Percentiles rank a stretch among this genome's conserved stretches.
Evolutionary conservation across 495 filamentous ascomycete species (phyloP).

Genomic region (Aspergillus sclerotiicarbonarius): DNA sequence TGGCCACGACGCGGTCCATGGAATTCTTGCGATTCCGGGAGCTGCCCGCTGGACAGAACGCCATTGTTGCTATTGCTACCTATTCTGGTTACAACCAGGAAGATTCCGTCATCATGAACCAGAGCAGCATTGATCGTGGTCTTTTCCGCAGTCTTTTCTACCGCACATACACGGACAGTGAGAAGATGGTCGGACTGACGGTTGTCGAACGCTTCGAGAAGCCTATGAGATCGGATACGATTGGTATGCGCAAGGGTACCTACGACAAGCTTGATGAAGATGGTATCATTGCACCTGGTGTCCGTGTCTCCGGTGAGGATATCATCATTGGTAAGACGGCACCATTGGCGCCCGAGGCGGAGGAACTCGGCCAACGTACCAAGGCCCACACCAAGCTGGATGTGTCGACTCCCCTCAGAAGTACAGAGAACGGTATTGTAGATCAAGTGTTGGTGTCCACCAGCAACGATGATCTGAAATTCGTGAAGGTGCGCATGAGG

Average conservation of each 20-base stretch:
- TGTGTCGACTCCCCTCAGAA: slow-evolving; percentile 88
- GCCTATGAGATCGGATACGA: slow-evolving; percentile 79
- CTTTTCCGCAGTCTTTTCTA: slow-evolving; percentile 98
- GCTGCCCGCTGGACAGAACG: slow-evolving; percentile 94
- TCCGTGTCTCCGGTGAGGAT: slow-evolving; percentile 93
- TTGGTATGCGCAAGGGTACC: slow-evolving; percentile 89
- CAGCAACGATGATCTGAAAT: slow-evolving; percentile 77
- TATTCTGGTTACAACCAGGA: slow-evolving; percentile 99
- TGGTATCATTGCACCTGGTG: slow-evolving; percentile 87
- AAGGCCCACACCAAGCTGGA: slow-evolving; percentile 89
- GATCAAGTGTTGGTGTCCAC: slow-evolving; percentile 92
- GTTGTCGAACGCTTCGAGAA: slow-evolving; percentile 93
- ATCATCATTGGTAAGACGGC: slow-evolving; percentile 99
- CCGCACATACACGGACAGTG: slow-evolving; percentile 90
- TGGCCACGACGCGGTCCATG: slow-evolving; percentile 96
- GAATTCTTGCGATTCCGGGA: slow-evolving; percentile 98
- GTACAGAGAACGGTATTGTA: slow-evolving; percentile 94
- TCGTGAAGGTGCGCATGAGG: slow-evolving; percentile 94
- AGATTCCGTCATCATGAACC: slow-evolving; percentile 99
- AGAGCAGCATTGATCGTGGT: slow-evolving; percentile 95
- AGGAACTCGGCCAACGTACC: slow-evolving; percentile 90
- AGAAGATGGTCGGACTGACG: slow-evolving; percentile 89
- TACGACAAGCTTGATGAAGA: slow-evolving; percentile 98
- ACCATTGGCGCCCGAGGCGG: slow-evolving; percentile 84
- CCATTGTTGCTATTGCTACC: slow-evolving; percentile 93